Conservation (phyloP, 441 rosid genomes). For the Arabidopsis hybrid region DNA sequence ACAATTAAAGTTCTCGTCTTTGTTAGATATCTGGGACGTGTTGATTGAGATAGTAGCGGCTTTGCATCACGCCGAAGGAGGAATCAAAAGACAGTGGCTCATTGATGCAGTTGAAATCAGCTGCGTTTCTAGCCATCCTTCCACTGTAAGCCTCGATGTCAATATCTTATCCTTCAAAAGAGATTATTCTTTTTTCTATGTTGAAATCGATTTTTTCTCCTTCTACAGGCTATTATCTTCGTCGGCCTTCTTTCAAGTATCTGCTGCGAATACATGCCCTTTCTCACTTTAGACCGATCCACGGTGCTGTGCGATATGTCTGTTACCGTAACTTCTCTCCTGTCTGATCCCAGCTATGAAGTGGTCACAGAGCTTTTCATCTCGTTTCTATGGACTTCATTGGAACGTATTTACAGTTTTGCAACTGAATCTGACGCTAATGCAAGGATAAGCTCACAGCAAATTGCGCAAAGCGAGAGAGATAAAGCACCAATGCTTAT, state of each 20-base stretch:
- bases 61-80: constrained; percentile 69
- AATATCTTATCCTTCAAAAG: constrained; percentile 14
- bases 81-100: constrained; percentile 87
- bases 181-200: background rate
- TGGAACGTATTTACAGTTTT: constrained; percentile 74
- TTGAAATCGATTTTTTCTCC: constrained; percentile 16
- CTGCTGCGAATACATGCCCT: constrained; percentile 91
- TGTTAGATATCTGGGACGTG: constrained; percentile 77
- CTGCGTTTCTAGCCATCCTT: constrained; percentile 79
- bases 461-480: constrained; percentile 59
- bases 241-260: constrained; percentile 80
- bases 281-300: constrained; percentile 65
- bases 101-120: constrained; percentile 87
- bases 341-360: constrained; percentile 69
- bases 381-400: constrained; percentile 61
- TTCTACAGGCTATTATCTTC: constrained; percentile 70
- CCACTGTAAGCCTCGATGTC: constrained; percentile 62
- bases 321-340: constrained; percentile 70
- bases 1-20: background rate
- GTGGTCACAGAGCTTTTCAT: constrained; percentile 57
- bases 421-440: constrained; percentile 40
- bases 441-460: constrained; percentile 40
- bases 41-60: constrained; percentile 77
- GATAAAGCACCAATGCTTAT: constrained; percentile 52
- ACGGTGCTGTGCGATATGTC: constrained; percentile 76